These are phyloP conservation scores for Ambrosia trifida DNA, from an alignment of 129 eudicot species.

Conservation along the genomic window DNA sequence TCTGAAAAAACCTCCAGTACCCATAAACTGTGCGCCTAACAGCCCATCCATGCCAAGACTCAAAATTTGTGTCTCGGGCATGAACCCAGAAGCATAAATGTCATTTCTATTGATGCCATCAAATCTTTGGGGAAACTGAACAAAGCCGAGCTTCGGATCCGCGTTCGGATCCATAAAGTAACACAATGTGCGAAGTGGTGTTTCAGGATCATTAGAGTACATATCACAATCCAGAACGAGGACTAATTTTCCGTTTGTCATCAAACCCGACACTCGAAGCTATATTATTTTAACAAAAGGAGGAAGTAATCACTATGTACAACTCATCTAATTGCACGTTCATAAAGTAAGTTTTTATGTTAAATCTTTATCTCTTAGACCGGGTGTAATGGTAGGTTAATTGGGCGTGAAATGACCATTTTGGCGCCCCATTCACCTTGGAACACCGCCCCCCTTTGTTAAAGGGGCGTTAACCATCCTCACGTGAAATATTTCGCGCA, in stretches of 20 bases:
- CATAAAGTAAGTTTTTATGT: no score
- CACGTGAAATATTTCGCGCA: no score
- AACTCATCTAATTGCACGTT: no score
- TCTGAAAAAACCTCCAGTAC: constrained; percentile 60
- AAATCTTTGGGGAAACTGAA: constrained; percentile 78
- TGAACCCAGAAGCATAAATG: constrained; percentile 53
- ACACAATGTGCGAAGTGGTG: constrained; percentile 56
- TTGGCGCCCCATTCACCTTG: no score
- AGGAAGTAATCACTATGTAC: background rate
- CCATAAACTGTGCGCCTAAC: constrained; percentile 49
- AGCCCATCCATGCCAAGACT: constrained; percentile 66
- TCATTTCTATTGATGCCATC: constrained; percentile 48
- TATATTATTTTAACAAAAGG: background rate
- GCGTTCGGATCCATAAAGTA: constrained; percentile 39
- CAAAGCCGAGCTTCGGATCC: constrained; percentile 43
- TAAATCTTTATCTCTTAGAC: no score
- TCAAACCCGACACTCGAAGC: constrained; percentile 73
- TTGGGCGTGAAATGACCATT: no score
- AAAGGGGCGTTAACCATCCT: no score
- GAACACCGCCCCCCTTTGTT: no score
- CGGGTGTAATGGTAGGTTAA: no score
- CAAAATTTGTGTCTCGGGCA: constrained; percentile 30
- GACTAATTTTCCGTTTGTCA: constrained; percentile 67
- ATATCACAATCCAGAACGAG: constrained; percentile 70
- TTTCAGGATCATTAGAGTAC: constrained; percentile 77